Base-by-base conservation (phyloP, 129 eudicot genomes). In the Saposhnikovia divaricata region DNA sequence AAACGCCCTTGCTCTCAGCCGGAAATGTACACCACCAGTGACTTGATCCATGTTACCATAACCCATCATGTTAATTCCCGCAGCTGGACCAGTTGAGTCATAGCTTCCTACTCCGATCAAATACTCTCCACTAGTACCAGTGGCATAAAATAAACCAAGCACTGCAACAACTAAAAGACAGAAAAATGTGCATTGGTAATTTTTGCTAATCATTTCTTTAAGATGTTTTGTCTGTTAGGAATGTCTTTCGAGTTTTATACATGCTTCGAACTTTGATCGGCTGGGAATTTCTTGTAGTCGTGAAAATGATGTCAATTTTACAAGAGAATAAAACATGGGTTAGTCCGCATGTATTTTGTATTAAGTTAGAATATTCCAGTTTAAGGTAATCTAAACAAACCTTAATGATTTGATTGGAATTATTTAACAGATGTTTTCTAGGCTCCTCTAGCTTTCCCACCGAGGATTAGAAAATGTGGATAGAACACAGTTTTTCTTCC, bases 31-130 rank as follows among this genome's bases (percentile, higher is more conserved):
- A 53, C 96, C 96, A 0, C 85, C 89, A 0, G 92, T 87, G 74
- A 37, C 84, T 76, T 90, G 96, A 4, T 86, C 86, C 69, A 88
- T 63, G 69, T 88, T 86, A 76, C 84, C 96, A 70, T 90, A 90
- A 18, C 96, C 96, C 96, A 88, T 90, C 96, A 90, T 90, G 88
- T 90, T 90, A 74, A 90, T 87, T 37, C 87, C 90, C 2, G 90
- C 90, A 46, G 96, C 96, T 18, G 96, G 96, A 39, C 90, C 96
- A 1, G 96, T 90, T 81, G 86, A 86, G 80, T 90, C 96, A 21
- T 88, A 85, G 88, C 92, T 90, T 34, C 96, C 96, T 15, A 90
- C 85, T 55, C 96, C 96, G 18, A 90, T 88, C 85, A 90, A 85
- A 78, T 90, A 88, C 71, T 90, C 85, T 9, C 86, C 79, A 9